These are phyloP conservation scores for Lagerstroemia speciosa DNA, from an alignment of 345 rosid genomes.

Conservation along the genomic window DNA sequence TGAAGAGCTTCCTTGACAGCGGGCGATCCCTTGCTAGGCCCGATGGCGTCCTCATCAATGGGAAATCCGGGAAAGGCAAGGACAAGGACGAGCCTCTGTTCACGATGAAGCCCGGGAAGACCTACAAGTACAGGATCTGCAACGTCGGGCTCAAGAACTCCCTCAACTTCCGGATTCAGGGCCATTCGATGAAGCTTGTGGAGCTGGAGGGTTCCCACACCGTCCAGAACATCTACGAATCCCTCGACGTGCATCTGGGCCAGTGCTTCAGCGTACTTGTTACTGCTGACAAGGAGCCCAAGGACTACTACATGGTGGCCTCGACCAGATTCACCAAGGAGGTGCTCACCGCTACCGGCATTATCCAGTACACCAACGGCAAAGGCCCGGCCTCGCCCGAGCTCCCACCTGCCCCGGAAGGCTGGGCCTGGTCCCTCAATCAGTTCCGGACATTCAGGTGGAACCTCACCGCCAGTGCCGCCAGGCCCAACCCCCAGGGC, in stretches of 20 bases:
- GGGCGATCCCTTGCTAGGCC: slow-evolving; percentile 13
- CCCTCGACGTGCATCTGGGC: slow-evolving; percentile 28
- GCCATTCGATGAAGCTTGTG: slow-evolving; percentile 20
- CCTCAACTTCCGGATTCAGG: slow-evolving; percentile 25
- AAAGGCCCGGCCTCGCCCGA: slow-evolving; percentile 13
- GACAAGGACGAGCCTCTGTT: slow-evolving; percentile 12
- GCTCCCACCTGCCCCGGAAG: slow-evolving; percentile 20
- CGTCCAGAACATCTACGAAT: slow-evolving; percentile 18
- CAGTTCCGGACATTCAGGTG: slow-evolving; percentile 23
- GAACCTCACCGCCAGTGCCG: slow-evolving; percentile 41
- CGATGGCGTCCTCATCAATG: slow-evolving; percentile 17
- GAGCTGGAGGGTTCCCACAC: slow-evolving; percentile 35
- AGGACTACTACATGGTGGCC: slow-evolving; percentile 28
- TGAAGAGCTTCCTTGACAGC: slow-evolving; percentile 5
- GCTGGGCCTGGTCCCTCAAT: slow-evolving; percentile 25
- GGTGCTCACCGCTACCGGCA: slow-evolving; percentile 12
- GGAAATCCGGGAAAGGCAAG: slow-evolving; percentile 10
- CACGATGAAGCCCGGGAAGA: slow-evolving; percentile 21
- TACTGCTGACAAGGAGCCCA: slow-evolving; percentile 18
- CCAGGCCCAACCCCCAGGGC: slow-evolving; percentile 46
- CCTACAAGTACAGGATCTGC: slow-evolving; percentile 20
- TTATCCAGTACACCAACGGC: slow-evolving; percentile 14
- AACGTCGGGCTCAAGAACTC: slow-evolving; percentile 17
- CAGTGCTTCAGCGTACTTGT: slow-evolving; percentile 27
- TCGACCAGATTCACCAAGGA: slow-evolving; percentile 20